Evolutionary conservation across 768 basidiomycete species (phyloP).

Genomic region (Dioszegia aurantiaca): DNA sequence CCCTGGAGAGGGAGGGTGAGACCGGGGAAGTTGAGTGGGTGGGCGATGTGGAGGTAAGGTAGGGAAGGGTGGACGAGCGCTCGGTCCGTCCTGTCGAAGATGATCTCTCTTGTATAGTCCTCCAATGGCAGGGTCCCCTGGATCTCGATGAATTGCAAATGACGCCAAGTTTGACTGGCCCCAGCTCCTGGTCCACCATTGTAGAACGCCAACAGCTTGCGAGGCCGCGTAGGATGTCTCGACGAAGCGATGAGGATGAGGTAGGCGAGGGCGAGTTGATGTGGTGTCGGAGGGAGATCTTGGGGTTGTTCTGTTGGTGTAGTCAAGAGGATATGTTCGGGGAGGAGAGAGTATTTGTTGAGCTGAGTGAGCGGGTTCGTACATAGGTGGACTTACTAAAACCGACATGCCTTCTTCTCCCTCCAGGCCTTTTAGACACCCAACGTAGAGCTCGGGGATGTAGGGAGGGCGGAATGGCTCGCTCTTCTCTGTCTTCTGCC

Average conservation of each 20-base stretch:
- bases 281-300: conserved; percentile 71
- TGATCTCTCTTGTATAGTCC: conserved; percentile 60
- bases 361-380: conserved; percentile 64
- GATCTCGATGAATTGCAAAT: conserved; percentile 78
- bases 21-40: conserved; percentile 35
- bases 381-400: conserved; percentile 38
- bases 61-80: conserved; percentile 68
- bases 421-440: conserved; percentile 60
- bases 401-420: conserved; percentile 58
- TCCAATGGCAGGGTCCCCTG: conserved; percentile 70
- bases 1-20: conserved; percentile 34
- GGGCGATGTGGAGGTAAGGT: conserved; percentile 60
- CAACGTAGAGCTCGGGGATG: conserved; percentile 68
- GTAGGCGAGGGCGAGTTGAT: conserved; percentile 75
- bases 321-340: conserved; percentile 74
- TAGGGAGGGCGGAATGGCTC: conserved; percentile 84
- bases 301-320: conserved; percentile 57
- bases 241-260: conserved; percentile 68
- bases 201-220: conserved; percentile 74
- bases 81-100: conserved; percentile 64
- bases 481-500: conserved; percentile 35
- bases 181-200: conserved; percentile 71
- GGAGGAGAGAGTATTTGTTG: conserved; percentile 66
- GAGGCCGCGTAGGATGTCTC: conserved; percentile 56
- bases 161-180: conserved; percentile 86